phyloP scores from a whole-genome alignment of 345 rosid genomes.

The Aquilaria malaccensis region DNA sequence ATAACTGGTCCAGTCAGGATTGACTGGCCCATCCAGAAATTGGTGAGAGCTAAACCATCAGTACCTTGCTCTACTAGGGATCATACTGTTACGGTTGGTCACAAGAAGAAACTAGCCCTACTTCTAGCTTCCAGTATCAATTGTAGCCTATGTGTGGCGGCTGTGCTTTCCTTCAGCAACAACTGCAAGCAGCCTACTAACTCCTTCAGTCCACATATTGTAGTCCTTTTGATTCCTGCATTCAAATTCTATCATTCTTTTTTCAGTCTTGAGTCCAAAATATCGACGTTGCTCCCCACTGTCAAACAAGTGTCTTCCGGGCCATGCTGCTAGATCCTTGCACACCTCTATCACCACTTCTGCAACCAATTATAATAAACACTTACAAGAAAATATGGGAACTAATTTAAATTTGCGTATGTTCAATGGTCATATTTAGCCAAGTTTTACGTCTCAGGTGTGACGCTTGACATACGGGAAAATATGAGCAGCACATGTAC shows the following conservation, averaged over 20 bases:
- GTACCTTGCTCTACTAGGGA: too few species aligned
- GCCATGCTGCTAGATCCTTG: conserved; percentile 82
- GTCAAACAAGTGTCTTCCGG: conserved; percentile 75
- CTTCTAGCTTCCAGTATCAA: conserved; percentile 10
- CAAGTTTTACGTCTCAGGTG: neutral
- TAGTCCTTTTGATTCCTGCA: conserved; percentile 74
- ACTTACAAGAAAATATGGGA: too few species aligned
- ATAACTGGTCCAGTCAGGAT: too few species aligned
- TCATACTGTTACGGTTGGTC: too few species aligned
- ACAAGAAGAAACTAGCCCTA: conserved; percentile 3
- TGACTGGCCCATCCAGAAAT: too few species aligned
- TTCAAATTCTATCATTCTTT: conserved; percentile 67
- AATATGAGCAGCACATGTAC: too few species aligned
- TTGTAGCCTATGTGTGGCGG: conserved; percentile 12
- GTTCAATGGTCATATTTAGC: neutral
- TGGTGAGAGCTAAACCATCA: too few species aligned
- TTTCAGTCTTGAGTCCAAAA: conserved; percentile 69
- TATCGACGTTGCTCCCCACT: conserved; percentile 58
- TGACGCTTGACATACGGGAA: neutral
- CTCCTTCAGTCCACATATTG: conserved; percentile 81
- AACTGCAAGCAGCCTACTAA: conserved; percentile 49
- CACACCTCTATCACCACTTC: conserved; percentile 67
- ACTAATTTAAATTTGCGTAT: too few species aligned
- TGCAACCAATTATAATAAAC: conserved; percentile 14
- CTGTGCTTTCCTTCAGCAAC: conserved; percentile 43